Percentiles rank a stretch among this genome's conserved stretches.
These are phyloP conservation scores for Quercus robur DNA, from an alignment of 306 rosid species.

Conservation along the genomic window DNA sequence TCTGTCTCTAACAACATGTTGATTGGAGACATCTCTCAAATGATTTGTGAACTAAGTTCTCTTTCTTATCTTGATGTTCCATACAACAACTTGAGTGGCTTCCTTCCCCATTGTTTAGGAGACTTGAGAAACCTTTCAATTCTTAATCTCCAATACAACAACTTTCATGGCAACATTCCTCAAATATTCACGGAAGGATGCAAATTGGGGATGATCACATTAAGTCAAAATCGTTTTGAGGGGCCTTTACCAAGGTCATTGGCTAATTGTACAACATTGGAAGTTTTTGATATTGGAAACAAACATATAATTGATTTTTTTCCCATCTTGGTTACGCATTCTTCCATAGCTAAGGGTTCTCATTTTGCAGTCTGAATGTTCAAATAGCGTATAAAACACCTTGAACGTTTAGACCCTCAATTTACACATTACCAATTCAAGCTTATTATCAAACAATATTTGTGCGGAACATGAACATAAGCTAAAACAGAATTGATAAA, in stretches of 20 bases:
- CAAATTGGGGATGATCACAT: neutral
- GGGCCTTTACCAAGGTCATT: neutral
- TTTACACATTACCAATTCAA: too few relatives aligned
- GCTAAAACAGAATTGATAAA: too few relatives aligned
- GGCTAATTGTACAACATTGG: neutral
- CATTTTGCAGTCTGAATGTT: neutral
- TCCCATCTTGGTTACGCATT: neutral
- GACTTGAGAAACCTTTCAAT: too few relatives aligned
- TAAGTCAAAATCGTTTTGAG: too few relatives aligned
- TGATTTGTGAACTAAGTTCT: neutral
- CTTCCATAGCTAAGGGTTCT: neutral
- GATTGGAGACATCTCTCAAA: neutral
- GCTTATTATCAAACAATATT: too few relatives aligned
- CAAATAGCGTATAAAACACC: too few relatives aligned
- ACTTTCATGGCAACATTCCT: neutral
- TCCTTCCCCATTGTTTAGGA: neutral
- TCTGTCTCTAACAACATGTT: neutral
- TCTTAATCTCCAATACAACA: neutral
- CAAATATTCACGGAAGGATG: neutral
- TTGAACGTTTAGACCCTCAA: too few relatives aligned
- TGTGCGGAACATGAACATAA: too few relatives aligned
- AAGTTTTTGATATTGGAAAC: neutral
- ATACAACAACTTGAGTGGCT: neutral
- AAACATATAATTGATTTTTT: too few relatives aligned
- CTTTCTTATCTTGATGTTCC: neutral